These are phyloP conservation scores for Lentinula raphanica DNA, from an alignment of 768 basidiomycete species.

Conservation along the genomic window DNA sequence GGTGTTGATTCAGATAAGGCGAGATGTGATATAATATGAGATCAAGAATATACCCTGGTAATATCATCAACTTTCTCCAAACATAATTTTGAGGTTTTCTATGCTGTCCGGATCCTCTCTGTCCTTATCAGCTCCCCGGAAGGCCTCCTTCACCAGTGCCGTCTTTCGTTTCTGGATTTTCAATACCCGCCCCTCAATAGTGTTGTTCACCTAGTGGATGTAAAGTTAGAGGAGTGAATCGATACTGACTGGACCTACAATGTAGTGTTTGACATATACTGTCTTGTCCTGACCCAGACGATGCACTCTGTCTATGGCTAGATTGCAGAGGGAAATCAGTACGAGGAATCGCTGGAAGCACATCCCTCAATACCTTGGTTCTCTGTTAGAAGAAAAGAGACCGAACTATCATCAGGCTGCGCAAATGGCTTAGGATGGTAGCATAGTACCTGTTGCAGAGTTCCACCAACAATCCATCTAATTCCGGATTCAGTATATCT, in stretches of 20 bases:
- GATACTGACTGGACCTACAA: constrained; percentile 41
- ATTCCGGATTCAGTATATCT: not conserved
- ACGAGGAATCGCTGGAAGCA: not conserved
- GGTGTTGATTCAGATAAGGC: too few species aligned
- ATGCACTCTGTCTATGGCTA: constrained; percentile 83
- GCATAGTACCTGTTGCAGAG: constrained; percentile 46
- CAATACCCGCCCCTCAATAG: constrained; percentile 75
- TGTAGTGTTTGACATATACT: constrained; percentile 81
- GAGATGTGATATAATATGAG: too few species aligned
- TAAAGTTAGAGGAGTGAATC: not conserved
- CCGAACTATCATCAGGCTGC: not conserved
- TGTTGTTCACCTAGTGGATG: constrained; percentile 51
- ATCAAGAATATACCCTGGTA: too few species aligned
- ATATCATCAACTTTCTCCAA: constrained; percentile 35
- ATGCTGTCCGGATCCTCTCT: constrained; percentile 63
- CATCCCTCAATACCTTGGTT: constrained; percentile 54
- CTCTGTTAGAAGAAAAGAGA: constrained; percentile 28
- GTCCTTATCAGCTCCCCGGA: constrained; percentile 45
- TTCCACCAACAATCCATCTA: constrained; percentile 97
- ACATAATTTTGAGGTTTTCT: constrained; percentile 79
- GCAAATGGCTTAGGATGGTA: not conserved
- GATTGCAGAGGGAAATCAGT: not conserved
- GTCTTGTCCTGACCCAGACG: constrained; percentile 79
- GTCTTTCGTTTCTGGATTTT: constrained; percentile 84
- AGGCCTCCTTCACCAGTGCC: constrained; percentile 81